These are phyloP conservation scores for Suillus fuscotomentosus DNA, from an alignment of 768 basidiomycete genomes.

Conservation along the genomic window DNA sequence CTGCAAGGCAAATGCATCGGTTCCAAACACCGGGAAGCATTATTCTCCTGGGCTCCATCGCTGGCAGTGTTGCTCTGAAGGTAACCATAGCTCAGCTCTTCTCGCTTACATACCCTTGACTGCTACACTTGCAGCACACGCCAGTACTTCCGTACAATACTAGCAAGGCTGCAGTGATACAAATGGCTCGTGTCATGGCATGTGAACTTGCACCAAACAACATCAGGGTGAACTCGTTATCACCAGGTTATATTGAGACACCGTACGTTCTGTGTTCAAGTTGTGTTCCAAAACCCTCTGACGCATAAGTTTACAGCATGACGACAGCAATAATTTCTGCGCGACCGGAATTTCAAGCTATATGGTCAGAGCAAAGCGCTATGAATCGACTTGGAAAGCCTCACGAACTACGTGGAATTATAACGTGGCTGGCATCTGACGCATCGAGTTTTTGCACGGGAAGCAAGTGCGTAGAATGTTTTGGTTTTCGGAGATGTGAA, in stretches of 20 bases:
- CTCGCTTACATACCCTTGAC: not conserved
- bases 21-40: constrained; percentile 44
- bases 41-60: constrained; percentile 51
- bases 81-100: not conserved
- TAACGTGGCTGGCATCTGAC: constrained; percentile 64
- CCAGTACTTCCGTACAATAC: constrained; percentile 68
- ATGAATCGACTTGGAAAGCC: constrained; percentile 61
- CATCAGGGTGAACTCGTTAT: constrained; percentile 67
- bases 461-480: constrained; percentile 59
- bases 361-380: constrained; percentile 64
- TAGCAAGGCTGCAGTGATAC: constrained; percentile 67
- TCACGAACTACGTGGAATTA: constrained; percentile 64
- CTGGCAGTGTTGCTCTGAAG: constrained; percentile 44
- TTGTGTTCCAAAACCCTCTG: not conserved
- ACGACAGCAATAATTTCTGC: constrained; percentile 59
- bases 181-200: constrained; percentile 74
- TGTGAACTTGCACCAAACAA: constrained; percentile 62
- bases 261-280: constrained; percentile 35
- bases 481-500: not conserved
- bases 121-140: constrained; percentile 43
- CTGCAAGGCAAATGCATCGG: constrained; percentile 48
- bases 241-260: constrained; percentile 69
- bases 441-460: constrained; percentile 71
- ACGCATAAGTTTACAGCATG: constrained; percentile 41
- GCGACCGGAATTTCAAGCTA: constrained; percentile 53